Percentiles rank a stretch among this genome's conserved stretches.
Evolutionary conservation across 2,329 filamentous ascomycete genomes (phyloP).

Genomic region (Paracamarosporium sp.): DNA sequence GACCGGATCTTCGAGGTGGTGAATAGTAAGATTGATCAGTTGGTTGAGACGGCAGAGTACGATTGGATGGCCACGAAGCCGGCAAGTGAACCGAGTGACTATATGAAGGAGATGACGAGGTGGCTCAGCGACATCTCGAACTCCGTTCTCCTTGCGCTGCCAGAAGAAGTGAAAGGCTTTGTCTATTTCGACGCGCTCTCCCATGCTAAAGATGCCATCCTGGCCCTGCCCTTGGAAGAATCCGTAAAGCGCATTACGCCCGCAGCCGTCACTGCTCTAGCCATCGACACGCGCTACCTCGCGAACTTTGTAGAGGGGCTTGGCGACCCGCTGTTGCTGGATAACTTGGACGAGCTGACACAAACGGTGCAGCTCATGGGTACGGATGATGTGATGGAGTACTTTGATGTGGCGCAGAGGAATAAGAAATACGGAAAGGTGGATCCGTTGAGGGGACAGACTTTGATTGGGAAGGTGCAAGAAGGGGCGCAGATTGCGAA

Average conservation of each 20-base stretch:
- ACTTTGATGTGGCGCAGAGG: conserved; percentile 87
- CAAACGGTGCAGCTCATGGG: conserved; percentile 92
- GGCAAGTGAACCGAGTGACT: conserved; percentile 80
- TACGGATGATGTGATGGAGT: conserved; percentile 90
- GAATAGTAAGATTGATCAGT: conserved; percentile 97
- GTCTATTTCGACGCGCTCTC: conserved; percentile 97
- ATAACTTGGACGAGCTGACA: conserved; percentile 89
- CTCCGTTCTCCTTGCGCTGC: conserved; percentile 89
- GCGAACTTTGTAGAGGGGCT: conserved; percentile 86
- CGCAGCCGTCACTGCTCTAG: conserved; percentile 80
- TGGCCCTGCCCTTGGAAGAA: conserved; percentile 77
- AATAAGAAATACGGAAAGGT: conserved; percentile 96
- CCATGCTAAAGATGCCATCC: conserved; percentile 85
- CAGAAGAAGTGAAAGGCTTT: conserved; percentile 93
- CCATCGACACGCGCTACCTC: conserved; percentile 83
- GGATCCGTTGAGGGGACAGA: conserved; percentile 86
- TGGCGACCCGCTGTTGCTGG: conserved; percentile 84
- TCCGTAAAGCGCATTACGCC: conserved; percentile 87
- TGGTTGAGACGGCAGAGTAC: conserved; percentile 96
- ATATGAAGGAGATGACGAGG: conserved; percentile 92
- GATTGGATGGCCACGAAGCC: conserved; percentile 76
- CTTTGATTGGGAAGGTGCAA: conserved; percentile 79
- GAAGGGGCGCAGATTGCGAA: conserved; percentile 43
- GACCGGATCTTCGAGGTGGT: conserved; percentile 98
- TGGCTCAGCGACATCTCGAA: conserved; percentile 98